Evolutionary conservation across 768 basidiomycete species (phyloP), one percentile per base, ranked within the genome.

Genomic region (Phanerochaete sordida): DNA sequence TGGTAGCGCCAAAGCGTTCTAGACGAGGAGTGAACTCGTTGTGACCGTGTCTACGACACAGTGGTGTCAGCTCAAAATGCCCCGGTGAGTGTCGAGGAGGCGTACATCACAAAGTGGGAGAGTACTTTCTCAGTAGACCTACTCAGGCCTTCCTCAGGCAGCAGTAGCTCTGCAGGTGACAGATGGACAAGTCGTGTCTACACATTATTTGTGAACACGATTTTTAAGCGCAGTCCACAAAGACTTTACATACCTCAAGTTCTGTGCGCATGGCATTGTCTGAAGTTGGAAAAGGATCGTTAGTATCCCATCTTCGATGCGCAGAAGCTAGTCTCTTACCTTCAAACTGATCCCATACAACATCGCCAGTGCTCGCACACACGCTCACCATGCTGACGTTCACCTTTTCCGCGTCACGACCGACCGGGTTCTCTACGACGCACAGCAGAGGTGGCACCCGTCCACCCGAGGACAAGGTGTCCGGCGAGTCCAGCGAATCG

Each of bases 281-380:
- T 90, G 66, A n/a, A n/a, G n/a, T n/a, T n/a, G n/a, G n/a, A n/a
- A n/a, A n/a, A n/a, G n/a, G n/a, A n/a, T n/a, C n/a, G n/a, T n/a
- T n/a, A n/a, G n/a, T n/a, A n/a, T n/a, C n/a, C n/a, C n/a, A n/a
- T n/a, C n/a, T n/a, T n/a, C n/a, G n/a, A n/a, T n/a, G n/a, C n/a
- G 31, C 31, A 56, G 33, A n/a, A n/a, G n/a, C n/a, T n/a, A n/a
- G n/a, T n/a, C 43, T 53, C 68, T 55, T 66, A 88, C 91, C 94
- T 56, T 90, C 80, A 68, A 95, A 96, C 57, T 91, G 85, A 67
- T 99, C 96, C 85, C 93, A 98, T 2, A 93, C 76, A 2, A 99
- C 89, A 64, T 97, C 95, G 1, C 96, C 96, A 0, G 94, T 97
- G 49, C 86, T 86, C 0, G 95, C 92, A 58, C 86, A 85, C 16